A percentile compares a stretch with the other conserved stretches of the same genome.
Conservation (phyloP, 2,329 filamentous ascomycete species). For the Verticillium dahliae region DNA sequence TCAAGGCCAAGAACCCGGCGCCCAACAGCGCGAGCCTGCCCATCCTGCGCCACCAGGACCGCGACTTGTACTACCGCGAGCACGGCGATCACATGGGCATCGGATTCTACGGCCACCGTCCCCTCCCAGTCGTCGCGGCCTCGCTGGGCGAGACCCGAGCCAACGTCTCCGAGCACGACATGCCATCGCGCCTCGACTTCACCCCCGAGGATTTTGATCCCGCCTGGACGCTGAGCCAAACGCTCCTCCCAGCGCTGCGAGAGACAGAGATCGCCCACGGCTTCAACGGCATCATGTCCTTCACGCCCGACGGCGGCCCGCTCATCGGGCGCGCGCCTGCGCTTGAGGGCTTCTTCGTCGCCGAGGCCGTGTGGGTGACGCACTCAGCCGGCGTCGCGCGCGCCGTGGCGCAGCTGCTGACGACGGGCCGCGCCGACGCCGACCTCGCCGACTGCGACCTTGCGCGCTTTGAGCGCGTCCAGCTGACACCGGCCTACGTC, state of each 20-base stretch:
- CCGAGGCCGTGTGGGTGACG: conserved; percentile 62
- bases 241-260: conserved; percentile 45
- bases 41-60: conserved; percentile 56
- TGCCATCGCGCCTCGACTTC: conserved; percentile 57
- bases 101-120: conserved; percentile 57
- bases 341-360: conserved; percentile 56
- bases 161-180: conserved; percentile 50
- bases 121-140: conserved; percentile 52
- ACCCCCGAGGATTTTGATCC: conserved; percentile 53
- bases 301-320: conserved; percentile 57
- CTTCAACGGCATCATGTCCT: conserved; percentile 62
- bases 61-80: conserved; percentile 59
- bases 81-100: conserved; percentile 58
- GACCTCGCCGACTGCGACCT: conserved; percentile 55
- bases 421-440: conserved; percentile 45
- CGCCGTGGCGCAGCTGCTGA: conserved; percentile 52
- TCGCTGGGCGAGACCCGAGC: conserved; percentile 45
- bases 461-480: conserved; percentile 54
- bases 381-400: conserved; percentile 58
- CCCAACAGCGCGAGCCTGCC: conserved; percentile 47
- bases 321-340: conserved; percentile 51
- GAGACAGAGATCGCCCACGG: conserved; percentile 48
- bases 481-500: conserved; percentile 48
- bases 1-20: conserved; percentile 23
- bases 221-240: conserved; percentile 50